Conservation (phyloP, 164 flowering plant species). For the Buxus sempervirens region DNA sequence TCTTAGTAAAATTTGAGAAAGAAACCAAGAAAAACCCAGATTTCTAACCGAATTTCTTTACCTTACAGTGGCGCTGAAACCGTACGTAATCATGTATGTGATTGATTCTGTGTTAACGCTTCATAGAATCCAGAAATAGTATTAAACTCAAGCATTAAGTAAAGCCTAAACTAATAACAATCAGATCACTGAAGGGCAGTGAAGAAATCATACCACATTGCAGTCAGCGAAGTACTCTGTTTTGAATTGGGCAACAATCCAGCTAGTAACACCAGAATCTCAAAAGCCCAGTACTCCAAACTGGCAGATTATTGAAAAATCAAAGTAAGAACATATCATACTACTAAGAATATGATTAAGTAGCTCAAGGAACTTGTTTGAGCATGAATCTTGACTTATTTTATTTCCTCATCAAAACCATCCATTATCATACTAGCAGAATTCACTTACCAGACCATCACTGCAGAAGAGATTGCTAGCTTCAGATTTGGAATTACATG, state of each 20-base stretch:
- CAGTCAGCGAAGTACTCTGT: slow-evolving; percentile 68
- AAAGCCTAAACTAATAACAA: too few species aligned
- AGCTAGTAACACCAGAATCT: slow-evolving; percentile 78
- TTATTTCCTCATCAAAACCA: too few species aligned
- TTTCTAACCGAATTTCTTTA: not conserved
- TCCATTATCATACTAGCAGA: too few species aligned
- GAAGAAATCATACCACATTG: slow-evolving; percentile 60
- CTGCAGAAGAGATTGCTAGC: slow-evolving; percentile 83
- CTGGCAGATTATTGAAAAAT: slow-evolving; percentile 29
- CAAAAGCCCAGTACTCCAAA: slow-evolving; percentile 93
- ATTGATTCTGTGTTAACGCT: slow-evolving; percentile 86
- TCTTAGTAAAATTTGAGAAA: not conserved
- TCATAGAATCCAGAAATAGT: slow-evolving; percentile 2
- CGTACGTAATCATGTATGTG: slow-evolving; percentile 68
- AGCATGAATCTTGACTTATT: too few species aligned
- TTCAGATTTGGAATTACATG: slow-evolving; percentile 47
- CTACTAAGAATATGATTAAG: too few species aligned
- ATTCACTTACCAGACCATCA: slow-evolving; percentile 82
- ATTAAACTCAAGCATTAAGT: not conserved
- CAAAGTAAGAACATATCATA: not conserved
- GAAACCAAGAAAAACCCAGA: not conserved
- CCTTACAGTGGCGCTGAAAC: slow-evolving; percentile 96
- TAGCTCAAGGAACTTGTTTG: too few species aligned
- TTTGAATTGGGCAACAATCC: slow-evolving; percentile 77
- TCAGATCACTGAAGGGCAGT: not conserved